Evolutionary conservation across 2,329 filamentous ascomycete genomes (phyloP), one percentile per base, ranked within the genome.

Genomic region (Colletotrichum sp.): DNA sequence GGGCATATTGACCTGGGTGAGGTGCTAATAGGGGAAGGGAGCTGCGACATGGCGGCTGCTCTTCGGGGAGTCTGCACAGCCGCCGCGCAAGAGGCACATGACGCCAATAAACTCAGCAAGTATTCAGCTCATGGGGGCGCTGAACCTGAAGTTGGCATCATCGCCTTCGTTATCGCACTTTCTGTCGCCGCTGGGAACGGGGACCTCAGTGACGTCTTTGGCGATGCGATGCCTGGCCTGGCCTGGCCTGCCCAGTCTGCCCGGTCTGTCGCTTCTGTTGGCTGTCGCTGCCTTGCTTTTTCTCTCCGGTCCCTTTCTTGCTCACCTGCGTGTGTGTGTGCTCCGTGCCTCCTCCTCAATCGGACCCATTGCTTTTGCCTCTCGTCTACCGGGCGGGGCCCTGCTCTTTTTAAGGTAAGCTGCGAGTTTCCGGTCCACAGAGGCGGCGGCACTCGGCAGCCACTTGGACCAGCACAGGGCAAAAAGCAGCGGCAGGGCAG

Each of bases 21-120:
- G n/a, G 31, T 21, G 33, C n/a, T 27, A 36, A 21, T 36, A 62
- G 31, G 59, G 24, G n/a, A n/a, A 31, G 1, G 29, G 15, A 24
- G 15, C 33, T 27, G 27, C 29, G 29, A 55, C 8, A 33, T 4
- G 27, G 38, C 55, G 69, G 64, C 55, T 38, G 63, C 64, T 71
- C 64, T 68, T 71, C 55, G 63, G 69, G 69, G 21, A 61, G 47
- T 67, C 2, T 64, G 59, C 67, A 65, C 59, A 31, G 67, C 43
- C 67, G 59, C 67, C 24, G 29, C 34, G 29, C 29, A 8, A 24
- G 43, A 57, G 11, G 33, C 61, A 47, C 29, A 36, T 62, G 59
- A 62, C 59, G 34, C 36, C 59, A 16, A 27, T 18, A 29, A 57
- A 15, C 54, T 29, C 24, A 57, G 54, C n/a, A 47, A 47, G 43